Evolutionary conservation across 768 basidiomycete species (phyloP).

Genomic region (Pseudohyphozyma bogoriensis): DNA sequence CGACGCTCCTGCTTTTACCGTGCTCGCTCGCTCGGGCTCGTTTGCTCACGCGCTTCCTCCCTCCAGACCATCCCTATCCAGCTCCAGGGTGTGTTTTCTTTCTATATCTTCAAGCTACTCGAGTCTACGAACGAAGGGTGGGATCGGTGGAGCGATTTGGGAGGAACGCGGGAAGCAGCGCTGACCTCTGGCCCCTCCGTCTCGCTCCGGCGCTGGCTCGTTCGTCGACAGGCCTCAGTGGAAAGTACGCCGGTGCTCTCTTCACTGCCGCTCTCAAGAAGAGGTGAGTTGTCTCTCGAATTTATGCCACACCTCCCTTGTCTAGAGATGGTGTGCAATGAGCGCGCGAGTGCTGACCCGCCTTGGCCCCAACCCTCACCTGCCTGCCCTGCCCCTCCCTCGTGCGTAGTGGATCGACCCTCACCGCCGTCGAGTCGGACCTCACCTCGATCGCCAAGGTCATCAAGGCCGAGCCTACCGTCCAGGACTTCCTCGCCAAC

Average conservation of each 20-base stretch:
- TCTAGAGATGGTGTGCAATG: background rate
- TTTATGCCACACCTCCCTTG: background rate
- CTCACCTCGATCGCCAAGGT: conserved; percentile 59
- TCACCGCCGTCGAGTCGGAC: conserved; percentile 78
- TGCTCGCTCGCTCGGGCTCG: background rate
- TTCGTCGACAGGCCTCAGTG: conserved; percentile 27
- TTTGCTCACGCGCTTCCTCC: background rate
- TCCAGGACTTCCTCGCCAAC: conserved; percentile 68
- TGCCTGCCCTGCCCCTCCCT: background rate
- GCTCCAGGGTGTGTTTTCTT: conserved; percentile 26
- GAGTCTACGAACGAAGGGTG: no score
- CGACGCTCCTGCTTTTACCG: background rate
- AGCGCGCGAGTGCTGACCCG: no score
- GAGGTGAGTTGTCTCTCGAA: conserved; percentile 8
- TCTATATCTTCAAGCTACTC: no score
- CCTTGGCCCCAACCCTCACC: background rate
- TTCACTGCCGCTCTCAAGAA: conserved; percentile 32
- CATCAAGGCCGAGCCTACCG: conserved; percentile 56
- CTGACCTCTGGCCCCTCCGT: no score
- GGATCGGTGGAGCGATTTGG: no score
- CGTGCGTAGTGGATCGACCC: conserved; percentile 62
- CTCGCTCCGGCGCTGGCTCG: no score
- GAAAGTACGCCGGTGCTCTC: conserved; percentile 37
- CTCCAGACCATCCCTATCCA: conserved; percentile 19
- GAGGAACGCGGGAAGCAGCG: no score